Evolutionary conservation across 2,329 filamentous ascomycete genomes (phyloP), one percentile per base, ranked within the genome.

Genomic region (Beauveria bassiana): DNA sequence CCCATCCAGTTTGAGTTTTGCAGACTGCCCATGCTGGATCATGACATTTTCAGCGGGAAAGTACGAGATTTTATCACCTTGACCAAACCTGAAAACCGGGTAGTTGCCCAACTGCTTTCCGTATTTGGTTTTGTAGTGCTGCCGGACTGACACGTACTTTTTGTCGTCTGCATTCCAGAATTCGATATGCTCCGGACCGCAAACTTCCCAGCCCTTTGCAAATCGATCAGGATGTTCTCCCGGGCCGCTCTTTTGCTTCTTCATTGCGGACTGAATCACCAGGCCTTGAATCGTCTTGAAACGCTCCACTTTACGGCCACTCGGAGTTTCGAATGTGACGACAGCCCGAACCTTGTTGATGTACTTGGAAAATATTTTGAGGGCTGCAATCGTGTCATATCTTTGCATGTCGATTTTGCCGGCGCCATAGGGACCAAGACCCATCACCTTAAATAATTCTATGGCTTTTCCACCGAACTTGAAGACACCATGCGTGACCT

Each of bases 21-120:
- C 79, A 0, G 81, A 72, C 68, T 95, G 90, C 0, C 88, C 89
- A 1, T 82, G 78, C 9, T 85, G 69, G 3, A 95, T 80, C 4
- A 76, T 72, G 64, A 89, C 86, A 6, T 86, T 75, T 70, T 93
- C 88, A 0, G 84, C 81, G 0, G 89, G 88, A 43, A 90, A 73
- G 66, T 88, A 91, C 0, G 77, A 78, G 0, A 88, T 86, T 12
- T 80, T 81, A 0, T 76, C 72, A 0, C 69, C 67, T 12, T 73
- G 83, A 2, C 88, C 89, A 12, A 88, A 77, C 68, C 93, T 91
- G 64, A 93, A 71, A 1, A 91, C 77, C 0, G 89, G 87, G 5
- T 81, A 71, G 1, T 77, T 67, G 16, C 78, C 63, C 1, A 76
- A 63, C 0, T 51, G 68, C 1, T 73, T 59, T 0, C 66, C 65